Conservation (phyloP, 345 rosid species). For the Lumnitzera littorea region DNA sequence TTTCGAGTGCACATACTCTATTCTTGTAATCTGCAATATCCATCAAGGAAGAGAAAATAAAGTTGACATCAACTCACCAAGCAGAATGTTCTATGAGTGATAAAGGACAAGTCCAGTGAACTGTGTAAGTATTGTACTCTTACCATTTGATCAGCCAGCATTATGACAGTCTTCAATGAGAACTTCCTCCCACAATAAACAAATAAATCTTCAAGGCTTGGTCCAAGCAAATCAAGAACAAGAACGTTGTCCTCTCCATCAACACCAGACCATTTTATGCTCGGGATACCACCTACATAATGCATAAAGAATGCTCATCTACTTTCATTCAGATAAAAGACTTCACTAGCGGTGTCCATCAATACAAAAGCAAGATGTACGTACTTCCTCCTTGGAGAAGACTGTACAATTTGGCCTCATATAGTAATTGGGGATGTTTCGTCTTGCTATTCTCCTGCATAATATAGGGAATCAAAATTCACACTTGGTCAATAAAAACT, state of each 20-base stretch:
- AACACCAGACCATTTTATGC: slow-evolving; percentile 77
- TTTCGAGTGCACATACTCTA: slow-evolving; percentile 73
- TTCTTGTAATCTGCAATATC: slow-evolving; percentile 56
- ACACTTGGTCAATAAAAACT: neutral
- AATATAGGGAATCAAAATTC: neutral
- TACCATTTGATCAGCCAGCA: slow-evolving; percentile 97
- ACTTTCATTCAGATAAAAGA: neutral
- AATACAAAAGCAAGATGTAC: slow-evolving; percentile 6
- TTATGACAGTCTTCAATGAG: slow-evolving; percentile 74
- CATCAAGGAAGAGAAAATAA: neutral
- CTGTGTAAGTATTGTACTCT: neutral
- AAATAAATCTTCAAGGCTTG: slow-evolving; percentile 88
- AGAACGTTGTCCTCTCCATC: slow-evolving; percentile 73
- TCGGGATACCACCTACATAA: slow-evolving; percentile 68
- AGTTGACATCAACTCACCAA: neutral
- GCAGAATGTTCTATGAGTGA: neutral
- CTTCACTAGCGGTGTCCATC: neutral
- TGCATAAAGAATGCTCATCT: neutral
- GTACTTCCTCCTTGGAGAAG: slow-evolving; percentile 87
- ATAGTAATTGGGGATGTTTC: slow-evolving; percentile 82
- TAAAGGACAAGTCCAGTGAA: neutral
- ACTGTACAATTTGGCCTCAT: slow-evolving; percentile 77
- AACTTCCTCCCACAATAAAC: slow-evolving; percentile 88
- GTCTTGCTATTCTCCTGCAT: slow-evolving; percentile 74
- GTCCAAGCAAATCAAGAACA: slow-evolving; percentile 86